Evolutionary conservation across 108 stramenopile species (phyloP), one percentile per base, ranked within the genome.

Genomic region (Skeletonema costatum): DNA sequence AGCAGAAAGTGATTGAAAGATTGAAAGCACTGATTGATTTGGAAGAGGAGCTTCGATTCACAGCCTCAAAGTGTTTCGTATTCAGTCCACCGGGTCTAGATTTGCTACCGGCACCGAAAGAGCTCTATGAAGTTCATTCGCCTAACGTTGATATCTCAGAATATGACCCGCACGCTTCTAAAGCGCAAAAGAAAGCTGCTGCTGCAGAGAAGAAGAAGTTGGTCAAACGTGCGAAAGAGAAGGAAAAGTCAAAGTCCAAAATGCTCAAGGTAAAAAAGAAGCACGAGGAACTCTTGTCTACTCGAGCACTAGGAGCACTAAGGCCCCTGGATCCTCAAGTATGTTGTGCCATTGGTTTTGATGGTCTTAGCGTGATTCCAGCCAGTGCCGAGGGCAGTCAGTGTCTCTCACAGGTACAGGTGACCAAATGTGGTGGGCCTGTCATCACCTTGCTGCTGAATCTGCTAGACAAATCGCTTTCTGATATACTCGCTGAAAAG

Each of bases 11-110:
- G 8, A 59, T 83, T 14, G 53, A 58, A 5, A 71, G 82, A 19
- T 46, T 86, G 33, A 71, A 60, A 17, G 56, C 79, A 14, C 58
- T 86, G n/a, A 67, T 84, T 12, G 79, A 80, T 10, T 30, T 86
- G 44, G 79, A 86, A 68, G 80, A 84, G 39, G 86, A 86, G 21
- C 69, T 86, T 48, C 46, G 63, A 5, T 84, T 81, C 60, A 68
- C 69, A 32, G 63, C 75, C 19, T 76, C 79, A 7, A 75, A 84
- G 41, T 83, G 79, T 51, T 75, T 66, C 19, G 41, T 31, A 25
- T 86, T 86, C 50, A 68, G 78, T 39, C 83, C 85, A 38, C 85
- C 86, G 65, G 80, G 74, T 51, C 63, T 81, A 1, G 74, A 81
- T 66, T 25, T 75, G 30, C 48, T 81, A 21, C 56, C 74, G 33